Evolutionary conservation across 106 monocot species (phyloP).

Genomic region (Phalaenopsis equestris): DNA sequence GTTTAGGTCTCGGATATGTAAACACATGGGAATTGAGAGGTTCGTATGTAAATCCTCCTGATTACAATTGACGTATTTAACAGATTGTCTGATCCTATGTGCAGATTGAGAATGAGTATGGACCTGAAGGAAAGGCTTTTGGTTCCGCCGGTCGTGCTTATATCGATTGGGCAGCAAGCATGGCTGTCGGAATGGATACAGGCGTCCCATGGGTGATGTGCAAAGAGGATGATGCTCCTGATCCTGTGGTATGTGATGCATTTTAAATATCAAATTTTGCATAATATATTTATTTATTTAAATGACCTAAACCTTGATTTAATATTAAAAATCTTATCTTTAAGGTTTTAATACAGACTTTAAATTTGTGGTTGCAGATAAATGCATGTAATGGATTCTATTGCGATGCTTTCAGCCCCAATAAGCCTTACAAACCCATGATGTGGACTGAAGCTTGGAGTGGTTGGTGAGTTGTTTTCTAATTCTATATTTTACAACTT

Average conservation of each 20-base stretch:
- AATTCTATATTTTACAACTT: background rate
- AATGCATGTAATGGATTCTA: slow-evolving; percentile 97
- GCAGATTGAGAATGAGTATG: slow-evolving; percentile 99
- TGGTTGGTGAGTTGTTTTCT: slow-evolving; percentile 65
- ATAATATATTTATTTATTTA: background rate
- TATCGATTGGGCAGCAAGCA: slow-evolving; percentile 81
- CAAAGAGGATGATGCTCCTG: slow-evolving; percentile 98
- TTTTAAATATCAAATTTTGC: background rate
- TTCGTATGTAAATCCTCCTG: no score
- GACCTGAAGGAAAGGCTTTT: slow-evolving; percentile 69
- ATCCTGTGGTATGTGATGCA: slow-evolving; percentile 67
- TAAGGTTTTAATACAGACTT: background rate
- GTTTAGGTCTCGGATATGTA: no score
- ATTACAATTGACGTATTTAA: slow-evolving; percentile 28
- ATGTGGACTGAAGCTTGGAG: slow-evolving; percentile 99
- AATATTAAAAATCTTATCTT: background rate
- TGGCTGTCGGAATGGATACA: slow-evolving; percentile 76
- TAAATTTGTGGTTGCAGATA: slow-evolving; percentile 37
- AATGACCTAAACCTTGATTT: background rate
- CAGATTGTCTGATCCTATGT: slow-evolving; percentile 31
- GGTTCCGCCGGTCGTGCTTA: slow-evolving; percentile 68
- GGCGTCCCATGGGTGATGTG: slow-evolving; percentile 99
- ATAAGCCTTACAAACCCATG: slow-evolving; percentile 81
- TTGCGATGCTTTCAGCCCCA: slow-evolving; percentile 81
- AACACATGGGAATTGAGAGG: no score